Evolutionary conservation across 202 grass and related monocot species (phyloP).

Genomic region (Brachypodium distachyon): DNA sequence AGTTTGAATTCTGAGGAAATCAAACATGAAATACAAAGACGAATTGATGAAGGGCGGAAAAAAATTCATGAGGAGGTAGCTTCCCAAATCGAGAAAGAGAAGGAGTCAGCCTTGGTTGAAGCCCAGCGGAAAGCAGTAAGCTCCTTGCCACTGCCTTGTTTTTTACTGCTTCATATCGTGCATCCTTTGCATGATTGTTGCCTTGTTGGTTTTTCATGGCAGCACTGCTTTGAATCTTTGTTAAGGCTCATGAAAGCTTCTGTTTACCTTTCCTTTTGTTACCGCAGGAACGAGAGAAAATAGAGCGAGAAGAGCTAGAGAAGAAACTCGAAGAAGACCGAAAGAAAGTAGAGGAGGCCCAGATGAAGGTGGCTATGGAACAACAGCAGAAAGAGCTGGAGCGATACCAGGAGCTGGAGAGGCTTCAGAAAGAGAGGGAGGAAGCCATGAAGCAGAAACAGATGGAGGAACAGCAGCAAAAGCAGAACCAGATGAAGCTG

Average conservation of each 20-base stretch:
- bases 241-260: not conserved
- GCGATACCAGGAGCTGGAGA: conserved; percentile 87
- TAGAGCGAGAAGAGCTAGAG: conserved; percentile 69
- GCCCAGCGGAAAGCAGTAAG: conserved; percentile 69
- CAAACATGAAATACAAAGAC: conserved; percentile 89
- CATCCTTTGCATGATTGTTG: not conserved
- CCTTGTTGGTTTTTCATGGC: not conserved
- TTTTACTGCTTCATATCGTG: not conserved
- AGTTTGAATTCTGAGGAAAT: conserved; percentile 89
- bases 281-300: conserved; percentile 62
- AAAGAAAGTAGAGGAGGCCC: conserved; percentile 79
- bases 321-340: conserved; percentile 83
- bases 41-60: conserved; percentile 86
- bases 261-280: not conserved
- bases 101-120: conserved; percentile 62
- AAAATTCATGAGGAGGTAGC: conserved; percentile 70
- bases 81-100: conserved; percentile 87
- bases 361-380: conserved; percentile 72
- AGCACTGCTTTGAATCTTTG: not conserved
- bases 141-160: not conserved
- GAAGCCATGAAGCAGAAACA: conserved; percentile 73
- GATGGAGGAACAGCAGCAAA: conserved; percentile 87
- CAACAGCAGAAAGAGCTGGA: conserved; percentile 94
- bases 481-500: conserved; percentile 89
- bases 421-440: conserved; percentile 82